Conservation (phyloP, 148 eudicot species). For the Arbutus unedo region DNA sequence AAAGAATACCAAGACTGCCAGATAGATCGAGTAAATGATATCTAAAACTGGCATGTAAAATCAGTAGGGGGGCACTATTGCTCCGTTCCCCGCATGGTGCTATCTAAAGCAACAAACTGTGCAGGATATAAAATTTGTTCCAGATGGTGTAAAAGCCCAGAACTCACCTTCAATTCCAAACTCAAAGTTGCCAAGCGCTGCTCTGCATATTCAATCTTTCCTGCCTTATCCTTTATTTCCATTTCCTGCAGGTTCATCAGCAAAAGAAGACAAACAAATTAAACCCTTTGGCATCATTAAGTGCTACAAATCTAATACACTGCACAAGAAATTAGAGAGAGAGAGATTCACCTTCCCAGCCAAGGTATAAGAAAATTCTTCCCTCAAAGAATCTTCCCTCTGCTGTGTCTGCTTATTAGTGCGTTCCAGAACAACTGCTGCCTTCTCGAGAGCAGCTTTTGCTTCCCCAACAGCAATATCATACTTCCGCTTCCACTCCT, state of each 20-base stretch:
- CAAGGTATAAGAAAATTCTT: constrained; percentile 58
- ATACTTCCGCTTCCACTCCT: constrained; percentile 89
- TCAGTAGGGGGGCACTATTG: neutral
- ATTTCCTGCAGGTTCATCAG: constrained; percentile 54
- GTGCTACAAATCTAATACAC: neutral
- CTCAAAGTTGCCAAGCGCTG: constrained; percentile 70
- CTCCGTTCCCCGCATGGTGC: neutral
- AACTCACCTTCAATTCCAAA: constrained; percentile 75
- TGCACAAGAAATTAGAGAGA: neutral
- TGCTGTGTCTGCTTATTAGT: constrained; percentile 65
- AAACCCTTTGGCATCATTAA: neutral
- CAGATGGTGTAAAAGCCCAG: neutral
- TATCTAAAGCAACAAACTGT: neutral
- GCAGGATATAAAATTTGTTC: constrained; percentile 3
- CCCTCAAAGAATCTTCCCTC: constrained; percentile 80
- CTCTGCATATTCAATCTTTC: constrained; percentile 78
- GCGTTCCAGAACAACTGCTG: constrained; percentile 82
- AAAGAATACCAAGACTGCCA: neutral
- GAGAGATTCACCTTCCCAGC: constrained; percentile 65
- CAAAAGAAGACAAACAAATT: constrained; percentile 6
- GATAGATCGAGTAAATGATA: neutral
- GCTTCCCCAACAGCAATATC: constrained; percentile 86
- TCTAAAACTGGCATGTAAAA: neutral
- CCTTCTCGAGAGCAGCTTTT: constrained; percentile 85
- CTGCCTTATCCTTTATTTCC: constrained; percentile 68